These are phyloP conservation scores for Ophiostoma pallidulum DNA, from an alignment of 2,329 filamentous ascomycete species.

Conservation along the genomic window DNA sequence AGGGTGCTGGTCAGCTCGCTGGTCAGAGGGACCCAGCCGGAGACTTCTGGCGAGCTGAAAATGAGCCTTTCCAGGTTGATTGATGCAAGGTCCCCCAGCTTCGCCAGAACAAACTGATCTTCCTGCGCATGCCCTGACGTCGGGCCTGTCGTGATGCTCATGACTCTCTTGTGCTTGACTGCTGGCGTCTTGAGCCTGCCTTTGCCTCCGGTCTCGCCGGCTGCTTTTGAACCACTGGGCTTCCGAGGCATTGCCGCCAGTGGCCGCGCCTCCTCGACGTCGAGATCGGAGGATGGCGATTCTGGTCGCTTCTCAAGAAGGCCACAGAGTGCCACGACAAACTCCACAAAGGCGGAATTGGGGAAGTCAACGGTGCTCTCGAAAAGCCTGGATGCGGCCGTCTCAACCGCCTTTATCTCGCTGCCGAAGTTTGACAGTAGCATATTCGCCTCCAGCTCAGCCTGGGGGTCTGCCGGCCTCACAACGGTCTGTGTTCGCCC, in stretches of 20 bases:
- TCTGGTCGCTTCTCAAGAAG: constrained; percentile 44
- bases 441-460: constrained; percentile 40
- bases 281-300: constrained; percentile 6
- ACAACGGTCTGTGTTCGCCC: constrained; percentile 41
- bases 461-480: constrained; percentile 36
- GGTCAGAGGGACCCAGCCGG: constrained; percentile 65
- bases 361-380: constrained; percentile 91
- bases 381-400: constrained; percentile 74
- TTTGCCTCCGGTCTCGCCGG: neutral
- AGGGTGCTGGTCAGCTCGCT: constrained; percentile 44
- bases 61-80: constrained; percentile 70
- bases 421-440: constrained; percentile 59
- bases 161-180: constrained; percentile 30
- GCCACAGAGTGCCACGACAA: constrained; percentile 65
- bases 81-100: constrained; percentile 61
- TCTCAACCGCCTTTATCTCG: constrained; percentile 82
- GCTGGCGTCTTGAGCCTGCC: constrained; percentile 27
- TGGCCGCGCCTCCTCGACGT: constrained; percentile 25
- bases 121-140: constrained; percentile 47
- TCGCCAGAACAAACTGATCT: constrained; percentile 60
- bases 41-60: constrained; percentile 53
- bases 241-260: constrained; percentile 15
- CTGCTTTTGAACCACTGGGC: neutral
- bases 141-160: constrained; percentile 38
- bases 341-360: constrained; percentile 66